phyloP scores from a whole-genome alignment of 139 green algal genomes.

The Chlamydomonas schloesseri region DNA sequence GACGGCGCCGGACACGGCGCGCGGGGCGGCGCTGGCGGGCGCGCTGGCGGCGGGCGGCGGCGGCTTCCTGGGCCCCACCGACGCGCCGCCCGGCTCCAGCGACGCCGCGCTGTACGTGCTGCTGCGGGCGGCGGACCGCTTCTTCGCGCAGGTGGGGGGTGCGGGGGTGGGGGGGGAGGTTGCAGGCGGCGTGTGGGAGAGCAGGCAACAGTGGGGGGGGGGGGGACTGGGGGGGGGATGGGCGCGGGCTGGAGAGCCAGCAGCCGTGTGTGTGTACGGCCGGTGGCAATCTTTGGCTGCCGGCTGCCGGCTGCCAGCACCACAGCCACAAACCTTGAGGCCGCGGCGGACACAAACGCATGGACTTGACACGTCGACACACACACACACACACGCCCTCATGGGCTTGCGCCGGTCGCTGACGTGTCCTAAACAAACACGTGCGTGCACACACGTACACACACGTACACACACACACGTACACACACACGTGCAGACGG shows the following conservation, averaged over 20 bases:
- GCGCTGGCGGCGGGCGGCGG: slow-evolving; percentile 13
- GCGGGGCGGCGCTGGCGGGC: neutral
- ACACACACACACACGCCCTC: no score
- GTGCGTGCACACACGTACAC: no score
- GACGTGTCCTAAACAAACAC: no score
- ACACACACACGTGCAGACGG: neutral
- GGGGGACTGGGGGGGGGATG: neutral
- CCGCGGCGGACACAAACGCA: no score
- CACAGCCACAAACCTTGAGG: no score
- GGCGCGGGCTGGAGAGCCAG: neutral
- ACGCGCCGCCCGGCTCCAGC: slow-evolving; percentile 6
- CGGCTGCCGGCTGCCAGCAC: no score
- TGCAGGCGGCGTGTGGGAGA: neutral
- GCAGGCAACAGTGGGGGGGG: neutral
- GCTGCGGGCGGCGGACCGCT: slow-evolving; percentile 83
- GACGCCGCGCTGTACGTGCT: slow-evolving; percentile 85
- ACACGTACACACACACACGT: no score
- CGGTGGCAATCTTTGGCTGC: no score
- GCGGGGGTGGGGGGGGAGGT: no score
- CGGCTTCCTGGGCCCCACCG: slow-evolving; percentile 12
- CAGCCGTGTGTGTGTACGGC: no score
- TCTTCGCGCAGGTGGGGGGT: slow-evolving; percentile 48
- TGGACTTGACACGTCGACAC: no score
- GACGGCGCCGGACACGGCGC: slow-evolving; percentile 16
- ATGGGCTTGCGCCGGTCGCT: no score